Conservation (phyloP, 2,329 filamentous ascomycete species). For the Aspergillus tamarii region DNA sequence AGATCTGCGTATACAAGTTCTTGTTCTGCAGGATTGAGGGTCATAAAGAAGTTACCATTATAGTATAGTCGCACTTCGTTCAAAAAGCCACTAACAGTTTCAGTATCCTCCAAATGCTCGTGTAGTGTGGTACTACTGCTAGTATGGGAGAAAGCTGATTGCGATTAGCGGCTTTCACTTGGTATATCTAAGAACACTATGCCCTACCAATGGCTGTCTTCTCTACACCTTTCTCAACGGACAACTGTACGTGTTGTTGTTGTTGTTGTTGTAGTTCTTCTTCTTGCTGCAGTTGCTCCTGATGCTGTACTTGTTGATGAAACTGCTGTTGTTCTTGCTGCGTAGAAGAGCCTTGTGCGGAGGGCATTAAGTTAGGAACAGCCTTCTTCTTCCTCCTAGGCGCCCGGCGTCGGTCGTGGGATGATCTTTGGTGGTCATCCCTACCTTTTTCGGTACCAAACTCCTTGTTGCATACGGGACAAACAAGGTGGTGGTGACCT, state of each 20-base stretch:
- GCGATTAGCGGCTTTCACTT: not conserved
- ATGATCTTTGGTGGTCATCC: not conserved
- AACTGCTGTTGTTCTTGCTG: not conserved
- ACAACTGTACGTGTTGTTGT: not conserved
- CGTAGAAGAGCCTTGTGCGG: not conserved
- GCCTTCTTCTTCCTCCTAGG: not conserved
- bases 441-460: not conserved
- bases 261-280: no score
- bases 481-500: conserved; percentile 2
- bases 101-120: not conserved
- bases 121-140: not conserved
- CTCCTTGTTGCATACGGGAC: not conserved
- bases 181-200: no score
- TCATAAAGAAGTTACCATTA: conserved; percentile 1
- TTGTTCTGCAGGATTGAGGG: conserved; percentile 5
- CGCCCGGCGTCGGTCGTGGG: not conserved
- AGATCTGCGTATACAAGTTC: not conserved
- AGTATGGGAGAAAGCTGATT: not conserved
- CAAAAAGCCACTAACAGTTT: not conserved
- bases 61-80: not conserved
- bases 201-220: not conserved
- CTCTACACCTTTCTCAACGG: not conserved
- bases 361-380: not conserved
- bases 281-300: not conserved
- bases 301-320: not conserved